Evolutionary conservation across 257 asterid species (phyloP), one percentile per base, ranked within the genome.

Genomic region (Plantago elongata): DNA sequence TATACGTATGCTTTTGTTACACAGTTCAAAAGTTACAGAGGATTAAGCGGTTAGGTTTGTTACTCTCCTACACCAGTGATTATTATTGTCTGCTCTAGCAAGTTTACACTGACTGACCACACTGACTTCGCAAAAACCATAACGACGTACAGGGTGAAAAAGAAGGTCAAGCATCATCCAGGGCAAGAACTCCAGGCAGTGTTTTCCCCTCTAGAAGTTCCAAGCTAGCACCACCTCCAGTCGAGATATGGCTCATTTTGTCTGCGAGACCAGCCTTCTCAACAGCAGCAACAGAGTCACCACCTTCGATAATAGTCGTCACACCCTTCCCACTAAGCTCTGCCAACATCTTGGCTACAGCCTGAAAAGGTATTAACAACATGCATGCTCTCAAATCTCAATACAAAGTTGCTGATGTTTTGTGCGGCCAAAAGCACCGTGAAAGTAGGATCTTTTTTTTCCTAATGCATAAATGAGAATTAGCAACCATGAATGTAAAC

Each of bases 161-260:
- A 46, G 8, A 12, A 9, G 56, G 66, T 78, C 63, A 89, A 49
- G 95, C 95, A 4, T 90, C 88, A 1, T 89, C 16, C 12, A 87
- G 85, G 64, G 97, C 94, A 42, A 89, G 83, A 62, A 84, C 95
- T 51, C 97, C 97, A 10, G 97, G 95, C 4, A 89, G 87, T 13
- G 79, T 34, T 73, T 89, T 89, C 59, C 97, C 97, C 72, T 89
- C 97, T 0, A 89, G 88, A 70, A 89, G 95, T 73, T 89, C 97
- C 86, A 89, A 78, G 82, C 95, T 89, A 18, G 95, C 97, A 52
- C 97, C 97, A 0, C 97, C 95, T 52, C 97, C 97, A 0, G 97
- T 89, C 1, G 97, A 89, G 74, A 89, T 89, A 66, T 89, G 95
- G 86, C 97, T 89, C 97, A 86, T 89, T 84, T 84, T 86, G 34